These are phyloP conservation scores for Mycena alexandri DNA, from an alignment of 768 basidiomycete genomes.

Conservation along the genomic window DNA sequence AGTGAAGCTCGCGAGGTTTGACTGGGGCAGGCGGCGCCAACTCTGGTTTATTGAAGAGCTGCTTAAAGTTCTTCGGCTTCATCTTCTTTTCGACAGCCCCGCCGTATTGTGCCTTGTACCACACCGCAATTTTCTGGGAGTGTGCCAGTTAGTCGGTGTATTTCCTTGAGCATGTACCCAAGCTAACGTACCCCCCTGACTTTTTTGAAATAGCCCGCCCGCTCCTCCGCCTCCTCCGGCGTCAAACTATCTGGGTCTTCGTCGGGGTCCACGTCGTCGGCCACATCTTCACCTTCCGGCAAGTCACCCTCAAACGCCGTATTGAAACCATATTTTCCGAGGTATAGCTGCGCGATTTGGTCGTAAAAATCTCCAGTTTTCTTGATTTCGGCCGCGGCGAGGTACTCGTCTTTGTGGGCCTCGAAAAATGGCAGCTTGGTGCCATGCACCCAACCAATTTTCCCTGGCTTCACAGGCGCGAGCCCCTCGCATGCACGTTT, in stretches of 20 bases:
- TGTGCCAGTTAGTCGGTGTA: too few relatives aligned
- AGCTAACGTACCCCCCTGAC: slow-evolving; percentile 4
- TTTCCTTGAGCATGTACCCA: too few relatives aligned
- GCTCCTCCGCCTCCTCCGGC: not conserved
- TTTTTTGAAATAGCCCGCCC: not conserved
- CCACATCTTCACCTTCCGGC: not conserved
- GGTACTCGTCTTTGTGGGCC: not conserved
- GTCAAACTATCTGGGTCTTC: not conserved
- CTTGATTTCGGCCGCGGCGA: not conserved
- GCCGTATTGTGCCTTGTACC: slow-evolving; percentile 1
- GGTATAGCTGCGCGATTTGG: not conserved
- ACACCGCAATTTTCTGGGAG: slow-evolving; percentile 1
- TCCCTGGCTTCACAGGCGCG: slow-evolving; percentile 5
- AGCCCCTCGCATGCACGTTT: not conserved
- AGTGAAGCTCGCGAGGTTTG: not conserved
- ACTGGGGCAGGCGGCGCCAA: not conserved
- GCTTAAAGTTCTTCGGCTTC: not conserved
- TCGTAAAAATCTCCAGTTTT: not conserved
- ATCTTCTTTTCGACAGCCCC: not conserved
- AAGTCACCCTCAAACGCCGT: not conserved
- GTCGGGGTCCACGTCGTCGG: slow-evolving; percentile 1
- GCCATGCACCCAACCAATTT: slow-evolving; percentile 11
- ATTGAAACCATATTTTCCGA: slow-evolving; percentile 8
- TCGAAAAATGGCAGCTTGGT: slow-evolving; percentile 7
- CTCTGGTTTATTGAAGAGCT: not conserved